phyloP scores from a whole-genome alignment of 768 basidiomycete genomes.

The Russula lepida region DNA sequence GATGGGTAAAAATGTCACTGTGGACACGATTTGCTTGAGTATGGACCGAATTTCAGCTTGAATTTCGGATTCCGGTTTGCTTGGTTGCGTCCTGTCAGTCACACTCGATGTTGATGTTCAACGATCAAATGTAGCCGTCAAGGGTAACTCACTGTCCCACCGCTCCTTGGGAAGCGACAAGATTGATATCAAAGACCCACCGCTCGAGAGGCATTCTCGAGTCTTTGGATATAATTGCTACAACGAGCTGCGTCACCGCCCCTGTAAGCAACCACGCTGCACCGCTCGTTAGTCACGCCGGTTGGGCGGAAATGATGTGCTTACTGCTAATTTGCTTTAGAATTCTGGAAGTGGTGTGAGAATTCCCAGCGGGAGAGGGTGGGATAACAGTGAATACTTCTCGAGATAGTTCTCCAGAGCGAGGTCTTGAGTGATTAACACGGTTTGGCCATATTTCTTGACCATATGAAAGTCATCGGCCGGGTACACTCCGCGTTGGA shows the following conservation, averaged over 20 bases:
- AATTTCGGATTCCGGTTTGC: constrained; percentile 81
- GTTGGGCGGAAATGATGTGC: constrained; percentile 25
- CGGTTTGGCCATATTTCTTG: constrained; percentile 96
- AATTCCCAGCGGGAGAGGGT: neutral
- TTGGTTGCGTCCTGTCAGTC: constrained; percentile 40
- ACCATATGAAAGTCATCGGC: constrained; percentile 99
- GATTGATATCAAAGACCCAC: constrained; percentile 96
- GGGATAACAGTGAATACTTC: constrained; percentile 35
- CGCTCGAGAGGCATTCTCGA: constrained; percentile 85
- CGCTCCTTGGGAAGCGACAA: constrained; percentile 49
- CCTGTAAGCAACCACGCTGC: constrained; percentile 91
- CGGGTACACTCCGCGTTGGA: constrained; percentile 95
- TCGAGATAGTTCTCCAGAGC: constrained; percentile 91
- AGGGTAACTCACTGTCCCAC: constrained; percentile 35
- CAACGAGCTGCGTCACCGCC: constrained; percentile 86
- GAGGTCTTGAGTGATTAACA: constrained; percentile 89
- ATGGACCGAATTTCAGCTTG: constrained; percentile 97
- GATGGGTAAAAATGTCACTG: constrained; percentile 92
- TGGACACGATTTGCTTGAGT: constrained; percentile 95
- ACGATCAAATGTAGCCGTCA: neutral
- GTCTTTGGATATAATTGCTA: constrained; percentile 94
- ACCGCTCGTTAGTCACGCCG: constrained; percentile 2
- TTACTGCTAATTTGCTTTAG: constrained; percentile 86
- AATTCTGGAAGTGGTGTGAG: constrained; percentile 45
- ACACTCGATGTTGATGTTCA: neutral